Base-by-base conservation (phyloP, 805 yeast species). In the Tetrapisispora phaffii region DNA sequence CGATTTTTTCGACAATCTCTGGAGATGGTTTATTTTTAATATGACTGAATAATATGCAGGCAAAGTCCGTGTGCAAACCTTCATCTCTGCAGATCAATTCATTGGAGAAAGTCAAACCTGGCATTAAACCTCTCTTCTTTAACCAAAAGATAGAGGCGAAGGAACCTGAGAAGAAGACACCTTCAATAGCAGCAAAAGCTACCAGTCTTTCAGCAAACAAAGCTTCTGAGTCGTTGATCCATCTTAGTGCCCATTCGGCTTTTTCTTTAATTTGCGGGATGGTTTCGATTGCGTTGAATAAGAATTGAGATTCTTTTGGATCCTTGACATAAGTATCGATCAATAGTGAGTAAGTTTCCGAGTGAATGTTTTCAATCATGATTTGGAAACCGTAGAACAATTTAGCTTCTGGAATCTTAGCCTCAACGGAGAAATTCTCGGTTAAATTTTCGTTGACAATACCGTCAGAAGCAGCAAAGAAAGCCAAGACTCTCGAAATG, bases 341-440 rank as follows among this genome's bases (percentile, higher is more conserved):
- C 64, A 93, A 78, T 55, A 93, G 73, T 7, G 97, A 90, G 73
- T 90, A 90, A 39, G 97, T 93, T 73, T 90, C 98, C 21, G 96
- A 82, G 70, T 90, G 98, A 63, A 90, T 93, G 76, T 93, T 90
- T 73, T 90, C 98, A 90, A 93, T 93, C 97, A 89, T 89, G 69
- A 90, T 93, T 74, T 90, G 98, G 85, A 93, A 90, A 40, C 98
- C 98, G 68, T 90, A 90, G 76, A 90, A 93, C 68, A 96, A 89
- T 69, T 90, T 89, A 59, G 97, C 98, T 74, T 90, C 98, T 46
- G 98, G 93, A 53, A 86, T 71, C 70, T 89, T 96, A 49, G 93
- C 97, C 71, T 90, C 97, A 53, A 96, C 95, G 47, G 95, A 82
- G 73, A 90, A 90, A 66, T 95, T 89, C 71, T 90, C 97, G 50